Evolutionary conservation across 2,329 filamentous ascomycete genomes (phyloP).

Genomic region (Tolypocladium inflatum): DNA sequence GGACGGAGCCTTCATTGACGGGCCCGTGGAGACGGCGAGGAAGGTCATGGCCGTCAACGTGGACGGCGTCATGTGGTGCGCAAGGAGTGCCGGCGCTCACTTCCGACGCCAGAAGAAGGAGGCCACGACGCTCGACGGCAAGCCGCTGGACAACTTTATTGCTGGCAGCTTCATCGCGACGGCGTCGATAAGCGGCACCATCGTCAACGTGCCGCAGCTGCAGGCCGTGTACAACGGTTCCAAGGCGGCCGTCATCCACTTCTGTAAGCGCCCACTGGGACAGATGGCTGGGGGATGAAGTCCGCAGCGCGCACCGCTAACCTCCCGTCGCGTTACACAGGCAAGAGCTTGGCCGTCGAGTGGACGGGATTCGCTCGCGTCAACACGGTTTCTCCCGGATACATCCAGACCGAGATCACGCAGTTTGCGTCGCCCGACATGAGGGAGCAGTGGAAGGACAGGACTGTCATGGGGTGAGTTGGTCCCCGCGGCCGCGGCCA

Average conservation of each 20-base stretch:
- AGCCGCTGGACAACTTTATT: slow-evolving; percentile 48
- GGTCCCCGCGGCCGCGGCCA: background rate
- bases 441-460: slow-evolving; percentile 65
- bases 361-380: slow-evolving; percentile 67
- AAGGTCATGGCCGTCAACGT: slow-evolving; percentile 63
- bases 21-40: slow-evolving; percentile 52
- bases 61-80: slow-evolving; percentile 71
- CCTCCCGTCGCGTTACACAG: background rate
- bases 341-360: slow-evolving; percentile 62
- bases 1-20: slow-evolving; percentile 57
- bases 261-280: slow-evolving; percentile 32
- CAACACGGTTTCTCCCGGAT: slow-evolving; percentile 66
- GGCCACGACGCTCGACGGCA: slow-evolving; percentile 52
- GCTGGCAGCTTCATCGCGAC: slow-evolving; percentile 69
- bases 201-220: slow-evolving; percentile 67
- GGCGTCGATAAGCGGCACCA: slow-evolving; percentile 68
- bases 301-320: background rate
- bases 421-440: slow-evolving; percentile 55
- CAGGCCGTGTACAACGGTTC: slow-evolving; percentile 67
- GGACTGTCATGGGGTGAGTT: slow-evolving; percentile 65
- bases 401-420: slow-evolving; percentile 66
- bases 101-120: slow-evolving; percentile 63
- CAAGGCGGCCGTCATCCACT: slow-evolving; percentile 54
- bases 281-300: background rate
- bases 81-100: slow-evolving; percentile 57